Evolutionary conservation across 768 basidiomycete species (phyloP).

Genomic region (Favolaschia claudopus): DNA sequence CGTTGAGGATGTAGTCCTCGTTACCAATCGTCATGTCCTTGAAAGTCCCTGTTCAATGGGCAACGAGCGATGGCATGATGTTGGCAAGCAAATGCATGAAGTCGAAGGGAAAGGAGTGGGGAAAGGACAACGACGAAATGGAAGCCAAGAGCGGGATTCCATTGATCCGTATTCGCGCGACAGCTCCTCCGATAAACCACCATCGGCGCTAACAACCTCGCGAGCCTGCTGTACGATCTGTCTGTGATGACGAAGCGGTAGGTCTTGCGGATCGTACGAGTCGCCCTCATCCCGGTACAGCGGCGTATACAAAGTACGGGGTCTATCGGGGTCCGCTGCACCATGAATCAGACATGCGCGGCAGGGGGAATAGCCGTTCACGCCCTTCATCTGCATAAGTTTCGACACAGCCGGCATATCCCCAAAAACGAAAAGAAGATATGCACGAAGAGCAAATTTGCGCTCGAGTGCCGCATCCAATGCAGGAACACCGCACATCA

Average conservation of each 20-base stretch:
- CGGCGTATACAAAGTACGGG: slow-evolving; percentile 34
- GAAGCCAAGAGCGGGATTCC: slow-evolving; percentile 39
- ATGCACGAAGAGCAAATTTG: slow-evolving; percentile 2
- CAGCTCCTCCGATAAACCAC: slow-evolving; percentile 30
- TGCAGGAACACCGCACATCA: slow-evolving; percentile 41
- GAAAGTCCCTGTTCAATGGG: slow-evolving; percentile 49
- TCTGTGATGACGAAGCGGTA: slow-evolving; percentile 44
- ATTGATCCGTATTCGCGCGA: slow-evolving; percentile 40
- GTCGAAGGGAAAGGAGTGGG: slow-evolving; percentile 51
- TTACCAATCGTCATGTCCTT: slow-evolving; percentile 45
- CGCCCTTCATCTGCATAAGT: slow-evolving; percentile 17
- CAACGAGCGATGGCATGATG: slow-evolving; percentile 46
- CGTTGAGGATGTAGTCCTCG: slow-evolving; percentile 34
- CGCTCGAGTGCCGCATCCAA: slow-evolving; percentile 28
- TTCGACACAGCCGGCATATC: slow-evolving; percentile 15
- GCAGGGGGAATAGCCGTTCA: slow-evolving; percentile 27
- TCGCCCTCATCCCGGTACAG: slow-evolving; percentile 26
- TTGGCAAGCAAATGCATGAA: slow-evolving; percentile 61
- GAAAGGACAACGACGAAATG: slow-evolving; percentile 45
- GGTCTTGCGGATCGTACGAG: slow-evolving; percentile 34
- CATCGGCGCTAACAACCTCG: slow-evolving; percentile 32
- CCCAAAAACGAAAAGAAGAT: neutral
- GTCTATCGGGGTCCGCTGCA: neutral
- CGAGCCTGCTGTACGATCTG: slow-evolving; percentile 36
- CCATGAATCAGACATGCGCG: slow-evolving; percentile 44